Conservation (phyloP, 1,139 yeast species). For the Zygosaccharomyces sapae region DNA sequence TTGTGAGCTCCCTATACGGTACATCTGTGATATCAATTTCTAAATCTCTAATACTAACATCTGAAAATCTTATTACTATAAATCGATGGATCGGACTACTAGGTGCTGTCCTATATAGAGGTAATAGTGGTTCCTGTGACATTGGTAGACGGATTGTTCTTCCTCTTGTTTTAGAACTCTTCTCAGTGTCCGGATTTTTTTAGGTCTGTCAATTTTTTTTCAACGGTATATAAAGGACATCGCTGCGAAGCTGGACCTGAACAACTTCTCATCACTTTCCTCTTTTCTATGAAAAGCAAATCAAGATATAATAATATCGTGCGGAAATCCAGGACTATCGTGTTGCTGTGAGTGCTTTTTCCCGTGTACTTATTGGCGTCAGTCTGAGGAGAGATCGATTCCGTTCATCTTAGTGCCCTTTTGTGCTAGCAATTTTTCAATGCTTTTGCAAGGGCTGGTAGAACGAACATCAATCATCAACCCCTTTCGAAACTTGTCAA, state of each 20-base stretch:
- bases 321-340: conserved; percentile 70
- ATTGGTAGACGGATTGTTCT: neutral
- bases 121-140: conserved; percentile 17
- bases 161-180: neutral
- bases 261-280: conserved; percentile 8
- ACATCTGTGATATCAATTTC: conserved; percentile 40
- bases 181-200: neutral
- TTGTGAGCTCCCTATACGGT: conserved; percentile 36
- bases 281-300: conserved; percentile 21
- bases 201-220: neutral
- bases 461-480: conserved; percentile 44
- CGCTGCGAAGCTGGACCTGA: conserved; percentile 10
- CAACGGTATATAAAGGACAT: conserved; percentile 8
- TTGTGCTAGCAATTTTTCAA: conserved; percentile 36
- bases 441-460: conserved; percentile 53
- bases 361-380: conserved; percentile 2
- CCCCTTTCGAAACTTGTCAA: neutral
- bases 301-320: conserved; percentile 39
- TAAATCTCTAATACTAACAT: conserved; percentile 44
- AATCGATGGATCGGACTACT: conserved; percentile 19
- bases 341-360: conserved; percentile 48
- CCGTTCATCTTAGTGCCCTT: conserved; percentile 63
- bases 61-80: conserved; percentile 50
- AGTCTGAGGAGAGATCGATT: conserved; percentile 48
- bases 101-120: conserved; percentile 9